Evolutionary conservation across 805 yeast species (phyloP).

Genomic region (Candida schatavii): DNA sequence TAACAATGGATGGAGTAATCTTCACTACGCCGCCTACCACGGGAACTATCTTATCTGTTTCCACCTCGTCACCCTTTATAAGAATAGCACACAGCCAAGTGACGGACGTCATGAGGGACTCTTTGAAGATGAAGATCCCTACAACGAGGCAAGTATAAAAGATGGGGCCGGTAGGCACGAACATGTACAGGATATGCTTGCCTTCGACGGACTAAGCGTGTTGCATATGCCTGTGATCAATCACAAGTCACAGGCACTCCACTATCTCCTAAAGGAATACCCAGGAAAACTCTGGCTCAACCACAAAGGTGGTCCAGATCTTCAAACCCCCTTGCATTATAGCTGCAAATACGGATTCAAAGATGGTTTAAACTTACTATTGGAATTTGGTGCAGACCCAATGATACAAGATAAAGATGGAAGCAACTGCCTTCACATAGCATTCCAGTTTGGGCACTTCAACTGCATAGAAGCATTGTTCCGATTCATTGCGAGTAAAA

Average conservation of each 20-base stretch:
- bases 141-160: conserved; percentile 8
- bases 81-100: conserved; percentile 8
- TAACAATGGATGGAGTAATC: conserved; percentile 39
- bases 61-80: conserved; percentile 34
- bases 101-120: neutral
- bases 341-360: conserved; percentile 33
- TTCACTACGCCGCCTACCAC: conserved; percentile 39
- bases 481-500: conserved; percentile 9
- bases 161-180: neutral
- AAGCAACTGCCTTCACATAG: conserved; percentile 37
- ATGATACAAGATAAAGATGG: conserved; percentile 26
- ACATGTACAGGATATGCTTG: conserved; percentile 26
- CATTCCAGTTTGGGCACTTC: conserved; percentile 35
- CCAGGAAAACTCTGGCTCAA: conserved; percentile 38
- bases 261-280: conserved; percentile 42
- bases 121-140: neutral
- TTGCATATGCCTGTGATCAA: conserved; percentile 32
- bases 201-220: conserved; percentile 35
- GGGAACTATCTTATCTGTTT: conserved; percentile 43
- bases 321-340: conserved; percentile 38
- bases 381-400: conserved; percentile 43
- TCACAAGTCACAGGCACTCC: conserved; percentile 40
- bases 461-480: conserved; percentile 29
- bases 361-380: conserved; percentile 35
- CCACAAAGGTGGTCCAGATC: conserved; percentile 27